Conservation (phyloP, 2,329 filamentous ascomycete genomes). For the Sclerotinia minor region DNA sequence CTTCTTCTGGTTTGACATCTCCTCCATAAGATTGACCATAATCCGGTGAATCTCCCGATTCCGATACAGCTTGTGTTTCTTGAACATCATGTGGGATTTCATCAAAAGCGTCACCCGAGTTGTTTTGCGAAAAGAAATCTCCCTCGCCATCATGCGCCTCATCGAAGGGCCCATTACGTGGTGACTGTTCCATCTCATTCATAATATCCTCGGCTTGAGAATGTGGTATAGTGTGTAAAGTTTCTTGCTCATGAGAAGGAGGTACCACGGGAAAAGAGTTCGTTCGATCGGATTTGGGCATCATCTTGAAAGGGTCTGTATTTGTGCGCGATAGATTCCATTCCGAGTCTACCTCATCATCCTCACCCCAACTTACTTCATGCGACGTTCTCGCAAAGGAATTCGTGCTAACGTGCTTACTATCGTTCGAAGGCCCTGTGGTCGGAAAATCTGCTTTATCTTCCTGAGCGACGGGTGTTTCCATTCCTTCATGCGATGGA, state of each 20-base stretch:
- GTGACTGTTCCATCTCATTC: slow-evolving; percentile 50
- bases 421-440: slow-evolving; percentile 40
- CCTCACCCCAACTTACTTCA: slow-evolving; percentile 60
- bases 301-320: slow-evolving; percentile 60
- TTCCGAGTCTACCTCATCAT: slow-evolving; percentile 53
- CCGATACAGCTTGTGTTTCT: slow-evolving; percentile 6
- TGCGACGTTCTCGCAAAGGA: slow-evolving; percentile 66
- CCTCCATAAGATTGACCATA: slow-evolving; percentile 35
- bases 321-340: slow-evolving; percentile 55
- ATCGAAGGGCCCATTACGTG: slow-evolving; percentile 36
- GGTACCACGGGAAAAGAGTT: slow-evolving; percentile 65
- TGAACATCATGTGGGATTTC: slow-evolving; percentile 10
- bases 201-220: slow-evolving; percentile 57
- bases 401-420: slow-evolving; percentile 60
- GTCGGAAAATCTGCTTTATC: slow-evolving; percentile 35
- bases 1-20: slow-evolving; percentile 43
- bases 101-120: slow-evolving; percentile 34
- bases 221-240: slow-evolving; percentile 45
- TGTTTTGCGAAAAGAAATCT: slow-evolving; percentile 49
- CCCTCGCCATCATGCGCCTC: slow-evolving; percentile 49
- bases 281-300: slow-evolving; percentile 57
- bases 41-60: slow-evolving; percentile 24
- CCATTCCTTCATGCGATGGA: slow-evolving; percentile 29
- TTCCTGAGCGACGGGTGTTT: slow-evolving; percentile 25
- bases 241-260: slow-evolving; percentile 43